Evolutionary conservation across 1,284 basidiomycete species (phyloP), one percentile per base, ranked within the genome.

Genomic region (Irpex sp.): DNA sequence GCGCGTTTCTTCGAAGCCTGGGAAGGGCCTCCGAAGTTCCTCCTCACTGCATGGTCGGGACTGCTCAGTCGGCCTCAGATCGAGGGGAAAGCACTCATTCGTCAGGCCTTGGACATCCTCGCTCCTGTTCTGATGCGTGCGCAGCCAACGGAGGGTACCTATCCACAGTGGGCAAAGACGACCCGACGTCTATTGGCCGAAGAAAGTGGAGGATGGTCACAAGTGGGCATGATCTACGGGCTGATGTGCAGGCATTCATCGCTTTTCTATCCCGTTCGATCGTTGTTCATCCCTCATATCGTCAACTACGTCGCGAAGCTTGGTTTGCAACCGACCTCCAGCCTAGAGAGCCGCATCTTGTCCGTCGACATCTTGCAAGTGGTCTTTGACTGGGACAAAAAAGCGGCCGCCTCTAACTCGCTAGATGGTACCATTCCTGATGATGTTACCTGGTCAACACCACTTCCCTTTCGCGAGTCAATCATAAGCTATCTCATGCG

Each of bases 221-320:
- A 97, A 70, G 87, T 96, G 57, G 86, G 92, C 66, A 89, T 91
- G 64, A 93, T 98, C 59, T 97, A 98, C 74, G 91, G 95, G 67
- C 86, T 99, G 62, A 90, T 99, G 61, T 90, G 95, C 64, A 92
- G 95, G 64, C 95, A 99, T 68, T 88, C 93, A 1, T 86, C 95
- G 62, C 83, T 98, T 4, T 99, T 99, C 80, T 99, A 93, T 79
- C 89, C 93, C 58, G 93, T 95, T 65, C 90, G 97, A 53, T 92
- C 94, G 13, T 81, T 98, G 37, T 99, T 99, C 75, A 87, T 99
- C n/a, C 93, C 95, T 0, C 93, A 97, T 72, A 95, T 99, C 77
- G 93, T 96, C 64, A 93, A 93, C 72, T 93, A 92, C 39, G 80
- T 99, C 63, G 85, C 86, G 61, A 97, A 95, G 76, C 83, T 99